Percentiles rank a stretch among this genome's conserved stretches.
Conservation (phyloP, 1,284 basidiomycete species). For the Tilletia indica region DNA sequence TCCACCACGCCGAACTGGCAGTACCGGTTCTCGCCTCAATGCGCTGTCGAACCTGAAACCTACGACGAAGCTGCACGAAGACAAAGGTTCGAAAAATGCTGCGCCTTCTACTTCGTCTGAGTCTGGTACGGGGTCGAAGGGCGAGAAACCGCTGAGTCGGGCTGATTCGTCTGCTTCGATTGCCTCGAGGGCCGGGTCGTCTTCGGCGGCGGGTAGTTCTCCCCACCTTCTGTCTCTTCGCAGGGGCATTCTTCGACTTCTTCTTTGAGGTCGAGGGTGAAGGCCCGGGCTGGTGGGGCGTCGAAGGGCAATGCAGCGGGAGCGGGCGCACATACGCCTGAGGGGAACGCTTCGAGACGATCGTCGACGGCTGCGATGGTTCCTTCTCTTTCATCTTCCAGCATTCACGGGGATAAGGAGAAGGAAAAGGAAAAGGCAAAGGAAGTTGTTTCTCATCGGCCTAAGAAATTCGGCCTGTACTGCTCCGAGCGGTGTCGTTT, state of each 20-base stretch:
- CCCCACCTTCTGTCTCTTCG: neutral
- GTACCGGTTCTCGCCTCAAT: conserved; percentile 41
- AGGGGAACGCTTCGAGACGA: no score
- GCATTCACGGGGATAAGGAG: neutral
- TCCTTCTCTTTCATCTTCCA: neutral
- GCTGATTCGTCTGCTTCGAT: conserved; percentile 4
- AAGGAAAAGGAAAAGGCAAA: neutral
- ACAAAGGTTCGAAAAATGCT: conserved; percentile 20
- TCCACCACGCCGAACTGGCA: conserved; percentile 26
- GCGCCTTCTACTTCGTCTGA: neutral
- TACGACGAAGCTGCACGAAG: conserved; percentile 43
- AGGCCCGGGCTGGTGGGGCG: no score
- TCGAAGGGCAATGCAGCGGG: no score
- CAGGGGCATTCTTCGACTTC: neutral
- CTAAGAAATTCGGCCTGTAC: conserved; percentile 39
- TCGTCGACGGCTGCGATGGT: no score
- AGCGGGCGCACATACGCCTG: no score
- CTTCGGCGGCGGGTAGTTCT: neutral
- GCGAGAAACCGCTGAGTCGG: neutral
- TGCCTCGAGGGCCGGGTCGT: neutral
- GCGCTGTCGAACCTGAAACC: conserved; percentile 48
- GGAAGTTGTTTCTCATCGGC: conserved; percentile 10
- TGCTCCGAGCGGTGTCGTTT: conserved; percentile 47
- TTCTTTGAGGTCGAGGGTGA: neutral
- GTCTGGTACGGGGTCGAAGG: neutral